A percentile compares a stretch with the other conserved stretches of the same genome.
Conservation (phyloP, 257 asterid species). For the Lithospermum erythrorhizon region DNA sequence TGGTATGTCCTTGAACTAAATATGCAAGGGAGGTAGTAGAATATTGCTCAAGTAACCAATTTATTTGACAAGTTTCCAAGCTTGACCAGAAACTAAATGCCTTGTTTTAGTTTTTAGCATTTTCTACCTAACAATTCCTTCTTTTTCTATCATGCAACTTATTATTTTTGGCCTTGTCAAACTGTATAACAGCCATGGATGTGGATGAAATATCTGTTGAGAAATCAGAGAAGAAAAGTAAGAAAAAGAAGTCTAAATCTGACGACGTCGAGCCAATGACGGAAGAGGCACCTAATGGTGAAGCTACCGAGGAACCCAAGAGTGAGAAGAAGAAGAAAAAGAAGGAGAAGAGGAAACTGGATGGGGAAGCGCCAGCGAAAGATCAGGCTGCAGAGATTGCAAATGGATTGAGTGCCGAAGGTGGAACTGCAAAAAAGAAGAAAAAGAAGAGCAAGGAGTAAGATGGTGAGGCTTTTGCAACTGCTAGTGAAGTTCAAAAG, state of each 20-base stretch:
- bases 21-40: neutral
- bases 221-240: conserved; percentile 34
- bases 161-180: conserved; percentile 1
- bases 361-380: conserved; percentile 17
- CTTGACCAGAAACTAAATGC: no score
- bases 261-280: conserved; percentile 33
- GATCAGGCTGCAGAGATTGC: conserved; percentile 12
- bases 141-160: neutral
- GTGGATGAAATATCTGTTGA: conserved; percentile 16
- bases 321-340: conserved; percentile 73
- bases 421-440: conserved; percentile 39
- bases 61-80: no score
- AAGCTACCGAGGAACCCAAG: conserved; percentile 47
- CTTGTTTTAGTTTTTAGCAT: neutral
- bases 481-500: no score
- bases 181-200: conserved; percentile 18
- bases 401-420: conserved; percentile 35
- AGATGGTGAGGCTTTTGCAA: no score
- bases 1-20: no score
- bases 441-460: conserved; percentile 53
- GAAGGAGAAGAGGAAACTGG: conserved; percentile 58
- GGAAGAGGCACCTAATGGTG: conserved; percentile 30
- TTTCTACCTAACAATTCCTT: neutral
- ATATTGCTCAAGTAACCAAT: neutral
- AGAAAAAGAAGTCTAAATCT: conserved; percentile 37